These are phyloP conservation scores for Sphagnum tenellum DNA, from an alignment of 225 moss, liverwort and hornwort genomes.

Conservation along the genomic window DNA sequence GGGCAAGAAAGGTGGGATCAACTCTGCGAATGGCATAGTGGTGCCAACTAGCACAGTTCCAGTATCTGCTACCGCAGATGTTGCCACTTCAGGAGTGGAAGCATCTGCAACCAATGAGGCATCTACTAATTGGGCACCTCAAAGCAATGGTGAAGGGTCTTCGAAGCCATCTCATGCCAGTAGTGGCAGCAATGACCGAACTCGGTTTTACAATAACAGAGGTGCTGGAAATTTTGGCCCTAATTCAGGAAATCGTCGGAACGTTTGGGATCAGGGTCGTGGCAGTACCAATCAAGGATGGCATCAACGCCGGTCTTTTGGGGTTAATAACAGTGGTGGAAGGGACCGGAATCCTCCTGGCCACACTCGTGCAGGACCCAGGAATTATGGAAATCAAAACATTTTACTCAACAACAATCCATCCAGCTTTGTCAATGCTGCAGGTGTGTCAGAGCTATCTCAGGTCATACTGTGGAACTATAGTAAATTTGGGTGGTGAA, in stretches of 20 bases:
- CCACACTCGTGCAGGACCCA: constrained; percentile 56
- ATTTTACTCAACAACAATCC: constrained; percentile 45
- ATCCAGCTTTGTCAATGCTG: constrained; percentile 57
- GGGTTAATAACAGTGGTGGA: constrained; percentile 36
- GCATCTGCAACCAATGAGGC: constrained; percentile 14
- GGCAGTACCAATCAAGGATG: constrained; percentile 48
- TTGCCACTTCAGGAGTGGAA: constrained; percentile 25
- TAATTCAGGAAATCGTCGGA: constrained; percentile 47
- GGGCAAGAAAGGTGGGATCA: constrained; percentile 36
- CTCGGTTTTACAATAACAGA: constrained; percentile 48
- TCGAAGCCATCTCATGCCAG: constrained; percentile 27
- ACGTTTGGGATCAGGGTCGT: constrained; percentile 65
- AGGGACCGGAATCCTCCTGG: constrained; percentile 33
- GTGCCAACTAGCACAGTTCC: constrained; percentile 4
- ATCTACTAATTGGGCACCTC: constrained; percentile 23
- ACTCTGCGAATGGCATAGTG: constrained; percentile 19
- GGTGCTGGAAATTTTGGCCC: constrained; percentile 40
- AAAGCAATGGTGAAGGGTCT: constrained; percentile 35
- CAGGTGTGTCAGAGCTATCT: constrained; percentile 47
- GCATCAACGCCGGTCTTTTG: constrained; percentile 56
- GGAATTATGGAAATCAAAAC: constrained; percentile 56
- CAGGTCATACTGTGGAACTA: background rate
- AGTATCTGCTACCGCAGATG: constrained; percentile 12
- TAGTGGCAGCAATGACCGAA: constrained; percentile 43
- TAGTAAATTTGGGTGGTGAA: no score